These are phyloP conservation scores for Talinum fruticosum DNA, from an alignment of 148 eudicot species.

Conservation along the genomic window DNA sequence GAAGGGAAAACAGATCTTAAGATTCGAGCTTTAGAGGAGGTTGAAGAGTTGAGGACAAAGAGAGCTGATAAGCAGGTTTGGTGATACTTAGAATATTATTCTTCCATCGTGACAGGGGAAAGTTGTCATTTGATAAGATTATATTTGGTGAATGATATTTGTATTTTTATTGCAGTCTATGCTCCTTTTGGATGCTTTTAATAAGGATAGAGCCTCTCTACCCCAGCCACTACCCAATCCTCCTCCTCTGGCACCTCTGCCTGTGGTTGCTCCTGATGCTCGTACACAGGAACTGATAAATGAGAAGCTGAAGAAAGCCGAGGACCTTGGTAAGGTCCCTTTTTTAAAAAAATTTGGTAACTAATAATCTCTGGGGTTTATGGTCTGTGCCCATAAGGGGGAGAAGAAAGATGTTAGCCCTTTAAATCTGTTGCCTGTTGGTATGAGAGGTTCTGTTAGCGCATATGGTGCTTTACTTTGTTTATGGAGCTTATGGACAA, in stretches of 20 bases:
- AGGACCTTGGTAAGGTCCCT: constrained; percentile 69
- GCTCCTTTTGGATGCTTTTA: constrained; percentile 92
- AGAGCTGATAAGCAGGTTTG: constrained; percentile 96
- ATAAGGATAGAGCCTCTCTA: constrained; percentile 90
- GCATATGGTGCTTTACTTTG: not conserved
- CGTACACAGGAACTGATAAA: constrained; percentile 93
- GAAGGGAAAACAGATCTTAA: constrained; percentile 93
- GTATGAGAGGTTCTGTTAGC: not conserved
- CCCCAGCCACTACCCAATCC: constrained; percentile 87
- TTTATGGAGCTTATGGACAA: not conserved
- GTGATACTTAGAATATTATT: not conserved
- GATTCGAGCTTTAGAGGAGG: constrained; percentile 65
- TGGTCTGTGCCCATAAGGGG: not conserved
- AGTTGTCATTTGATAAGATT: not conserved
- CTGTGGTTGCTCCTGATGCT: constrained; percentile 75
- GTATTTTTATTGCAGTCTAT: constrained; percentile 51
- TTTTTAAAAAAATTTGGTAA: not conserved
- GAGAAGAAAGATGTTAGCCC: not conserved
- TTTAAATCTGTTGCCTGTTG: not conserved
- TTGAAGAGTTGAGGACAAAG: constrained; percentile 72
- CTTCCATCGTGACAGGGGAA: not conserved
- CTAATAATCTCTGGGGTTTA: too few relatives aligned
- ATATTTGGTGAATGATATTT: not conserved
- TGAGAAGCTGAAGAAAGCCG: constrained; percentile 96
- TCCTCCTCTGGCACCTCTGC: constrained; percentile 62